These are phyloP conservation scores for Oemleria cerasiformis DNA, from an alignment of 306 rosid species.

Conservation along the genomic window DNA sequence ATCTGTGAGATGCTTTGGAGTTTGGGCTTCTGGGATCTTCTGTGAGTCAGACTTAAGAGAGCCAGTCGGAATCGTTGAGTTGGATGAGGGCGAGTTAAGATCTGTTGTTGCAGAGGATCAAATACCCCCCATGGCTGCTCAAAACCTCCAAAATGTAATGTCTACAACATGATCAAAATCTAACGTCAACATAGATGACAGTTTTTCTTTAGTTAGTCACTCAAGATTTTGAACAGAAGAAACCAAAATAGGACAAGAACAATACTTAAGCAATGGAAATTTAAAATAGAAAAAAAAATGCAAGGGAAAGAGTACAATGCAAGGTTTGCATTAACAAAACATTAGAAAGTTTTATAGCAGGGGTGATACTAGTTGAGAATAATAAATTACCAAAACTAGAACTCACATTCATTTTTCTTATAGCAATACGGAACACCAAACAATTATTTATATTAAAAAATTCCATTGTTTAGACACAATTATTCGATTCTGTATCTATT, in stretches of 20 bases:
- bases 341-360: not conserved
- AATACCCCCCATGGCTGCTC: slow-evolving; percentile 4
- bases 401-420: not conserved
- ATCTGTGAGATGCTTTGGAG: not conserved
- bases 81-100: not conserved
- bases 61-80: not conserved
- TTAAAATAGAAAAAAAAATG: not conserved
- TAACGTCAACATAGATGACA: not conserved
- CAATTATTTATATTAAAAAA: not conserved
- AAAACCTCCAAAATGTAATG: not conserved
- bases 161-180: not conserved
- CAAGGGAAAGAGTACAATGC: not conserved
- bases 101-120: not conserved
- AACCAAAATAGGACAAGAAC: not conserved
- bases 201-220: not conserved
- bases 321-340: not conserved
- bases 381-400: no score
- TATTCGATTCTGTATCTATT: no score
- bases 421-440: not conserved
- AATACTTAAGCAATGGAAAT: not conserved
- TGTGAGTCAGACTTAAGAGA: not conserved
- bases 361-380: not conserved
- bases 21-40: not conserved
- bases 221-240: not conserved
- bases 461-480: not conserved